Conservation (phyloP, 495 filamentous ascomycete species). For the Parachaetomium inaequale region DNA sequence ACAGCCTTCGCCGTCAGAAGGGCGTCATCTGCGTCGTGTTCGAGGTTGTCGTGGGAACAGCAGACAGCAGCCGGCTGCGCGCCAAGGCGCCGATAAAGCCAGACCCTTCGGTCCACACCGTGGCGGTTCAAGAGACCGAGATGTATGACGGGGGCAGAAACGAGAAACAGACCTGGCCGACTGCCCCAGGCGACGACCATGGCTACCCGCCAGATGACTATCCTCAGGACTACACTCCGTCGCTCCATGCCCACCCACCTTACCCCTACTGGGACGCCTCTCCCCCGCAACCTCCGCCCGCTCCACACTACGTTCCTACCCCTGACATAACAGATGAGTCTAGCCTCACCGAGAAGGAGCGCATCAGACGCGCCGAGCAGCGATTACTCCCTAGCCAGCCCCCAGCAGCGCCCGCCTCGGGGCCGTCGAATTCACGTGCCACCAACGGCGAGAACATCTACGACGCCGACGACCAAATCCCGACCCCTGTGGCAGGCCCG, state of each 20-base stretch:
- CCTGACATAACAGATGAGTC: conserved; percentile 53
- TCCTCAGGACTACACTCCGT: conserved; percentile 27
- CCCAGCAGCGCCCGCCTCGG: conserved; percentile 43
- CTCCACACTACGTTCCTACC: conserved; percentile 46
- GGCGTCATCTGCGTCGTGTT: conserved; percentile 78
- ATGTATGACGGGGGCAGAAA: conserved; percentile 8
- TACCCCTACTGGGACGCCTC: conserved; percentile 26
- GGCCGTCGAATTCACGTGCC: conserved; percentile 42
- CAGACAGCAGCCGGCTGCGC: conserved; percentile 65
- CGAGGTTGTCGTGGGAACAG: conserved; percentile 84
- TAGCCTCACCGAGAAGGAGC: conserved; percentile 63
- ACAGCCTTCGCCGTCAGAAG: conserved; percentile 79
- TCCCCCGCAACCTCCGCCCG: conserved; percentile 26
- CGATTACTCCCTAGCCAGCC: conserved; percentile 69
- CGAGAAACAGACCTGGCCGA: conserved; percentile 21
- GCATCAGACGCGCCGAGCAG: conserved; percentile 63
- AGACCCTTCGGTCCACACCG: conserved; percentile 24
- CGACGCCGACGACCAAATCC: conserved; percentile 31
- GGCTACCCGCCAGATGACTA: conserved; percentile 22
- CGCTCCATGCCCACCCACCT: conserved; percentile 17
- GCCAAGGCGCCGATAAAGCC: conserved; percentile 45
- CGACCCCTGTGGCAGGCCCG: background rate
- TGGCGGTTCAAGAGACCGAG: conserved; percentile 16
- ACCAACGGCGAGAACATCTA: conserved; percentile 40
- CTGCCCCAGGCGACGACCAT: conserved; percentile 15